Evolutionary conservation across 768 basidiomycete species (phyloP), one percentile per base, ranked within the genome.

Genomic region (Termitomyces sp.): DNA sequence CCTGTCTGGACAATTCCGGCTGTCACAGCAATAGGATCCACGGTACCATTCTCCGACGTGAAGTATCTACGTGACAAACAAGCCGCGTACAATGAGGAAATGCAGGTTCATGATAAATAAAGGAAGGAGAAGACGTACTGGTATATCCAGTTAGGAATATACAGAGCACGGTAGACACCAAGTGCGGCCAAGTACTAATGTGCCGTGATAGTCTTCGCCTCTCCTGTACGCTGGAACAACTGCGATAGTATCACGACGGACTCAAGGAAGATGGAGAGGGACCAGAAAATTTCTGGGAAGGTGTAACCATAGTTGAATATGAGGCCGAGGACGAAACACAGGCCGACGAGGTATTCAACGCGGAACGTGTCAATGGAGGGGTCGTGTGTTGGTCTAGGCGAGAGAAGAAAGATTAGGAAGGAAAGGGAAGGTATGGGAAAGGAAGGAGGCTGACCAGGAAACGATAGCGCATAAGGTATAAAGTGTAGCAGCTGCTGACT

Each of bases 141-240:
- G 78, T 95, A 98, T 78, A 98, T 96, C 96, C 96, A 98, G 76
- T 98, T 98, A 57, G 96, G 96, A 66, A 98, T 96, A 75, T 98
- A 98, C n/a, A n/a, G n/a, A n/a, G n/a, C n/a, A n/a, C 59, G 82
- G 75, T 98, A 98, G 16, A 86, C 76, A 35, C 96, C 96, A 58
- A 98, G 78, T 15, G 96, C 96, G 22, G 96, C 96, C 46, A 98
- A 81, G 71, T 98, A n/a, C n/a, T n/a, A 98, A 74, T 98, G 95
- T 45, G 96, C 96, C 55, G 96, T 98, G 72, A 98, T 98, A 2
- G 92, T 90, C 77, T 98, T 96, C 3, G 96, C 96, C 77, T 97
- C 96, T 64, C 96, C 95, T 2, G 96, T 98, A 57, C 96, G 86
- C 74, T 96, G 94, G 28, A 28, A 28, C 28, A 28, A 28, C 28